Evolutionary conservation across 1,284 basidiomycete genomes (phyloP), one percentile per base, ranked within the genome.

Genomic region (Jaminaea rosea): DNA sequence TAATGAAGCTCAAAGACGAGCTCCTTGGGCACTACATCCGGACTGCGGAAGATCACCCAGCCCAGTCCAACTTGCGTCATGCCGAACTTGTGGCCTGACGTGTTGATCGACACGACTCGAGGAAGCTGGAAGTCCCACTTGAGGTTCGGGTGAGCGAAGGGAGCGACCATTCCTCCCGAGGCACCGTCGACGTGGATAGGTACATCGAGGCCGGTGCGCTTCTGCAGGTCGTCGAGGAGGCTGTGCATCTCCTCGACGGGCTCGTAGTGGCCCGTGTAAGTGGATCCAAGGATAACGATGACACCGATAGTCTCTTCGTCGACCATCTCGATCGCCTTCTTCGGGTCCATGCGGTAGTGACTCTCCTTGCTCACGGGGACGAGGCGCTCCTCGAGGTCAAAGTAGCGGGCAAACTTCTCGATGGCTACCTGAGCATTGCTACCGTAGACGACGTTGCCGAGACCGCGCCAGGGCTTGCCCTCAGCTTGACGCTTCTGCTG

Each of bases 251-350:
- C 87, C 71, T 88, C 82, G 41, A 96, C 91, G 21, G 86, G 84
- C 69, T 96, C 92, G 69, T 92, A 94, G 63, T 87, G 86, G 10
- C 91, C 92, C 1, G 91, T 94, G 76, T 93, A 93, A 13, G 91
- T 94, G 51, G 77, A 78, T 10, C 79, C 79, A 26, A 77, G 60
- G 63, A 88, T 88, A 44, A 88, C 69, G 4, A 73, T 61, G 8
- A 72, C 69, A 23, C 62, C 65, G 28, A 65, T 73, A 15, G 63
- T 93, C 71, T 94, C 92, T 77, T 96, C 92, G 68, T 94, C 91
- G 19, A 93, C 82, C 58, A 80, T 85, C 45, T 93, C 80, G 81
- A 93, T 85, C 0, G 86, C 86, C 60, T 83, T 84, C 75, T 88
- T 84, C 1, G 89, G 82, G 67, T 87, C 84, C 64, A 96, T 80